Evolutionary conservation across 2,329 filamentous ascomycete genomes (phyloP).

Genomic region (Trichoderma sp.): DNA sequence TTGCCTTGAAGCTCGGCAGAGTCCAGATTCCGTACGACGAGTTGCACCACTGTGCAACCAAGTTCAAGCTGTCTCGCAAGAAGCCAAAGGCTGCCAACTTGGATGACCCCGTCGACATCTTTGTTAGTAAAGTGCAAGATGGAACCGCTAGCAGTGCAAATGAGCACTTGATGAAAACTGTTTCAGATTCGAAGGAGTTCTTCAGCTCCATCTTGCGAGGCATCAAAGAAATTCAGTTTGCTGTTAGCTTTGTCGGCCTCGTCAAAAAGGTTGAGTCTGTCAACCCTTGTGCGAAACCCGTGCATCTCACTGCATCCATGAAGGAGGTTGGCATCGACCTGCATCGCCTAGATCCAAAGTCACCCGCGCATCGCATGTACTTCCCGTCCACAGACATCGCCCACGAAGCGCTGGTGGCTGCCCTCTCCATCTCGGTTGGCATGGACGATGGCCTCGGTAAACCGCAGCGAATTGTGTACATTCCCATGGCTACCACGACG

Average conservation of each 20-base stretch:
- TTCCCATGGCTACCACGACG: constrained; percentile 96
- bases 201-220: constrained; percentile 84
- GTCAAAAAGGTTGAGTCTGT: constrained; percentile 74
- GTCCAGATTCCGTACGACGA: constrained; percentile 91
- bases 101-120: constrained; percentile 56
- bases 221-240: constrained; percentile 95
- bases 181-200: constrained; percentile 92
- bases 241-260: constrained; percentile 84
- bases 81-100: constrained; percentile 35
- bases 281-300: constrained; percentile 64
- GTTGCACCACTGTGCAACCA: constrained; percentile 60
- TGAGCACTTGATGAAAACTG: constrained; percentile 72
- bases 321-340: constrained; percentile 95
- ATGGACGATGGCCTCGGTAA: constrained; percentile 86
- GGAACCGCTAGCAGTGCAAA: constrained; percentile 64
- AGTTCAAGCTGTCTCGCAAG: constrained; percentile 48
- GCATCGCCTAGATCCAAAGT: constrained; percentile 85
- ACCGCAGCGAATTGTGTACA: constrained; percentile 83
- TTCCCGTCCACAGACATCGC: constrained; percentile 90
- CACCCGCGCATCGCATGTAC: constrained; percentile 96
- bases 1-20: constrained; percentile 86
- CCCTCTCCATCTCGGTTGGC: constrained; percentile 87
- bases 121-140: constrained; percentile 64
- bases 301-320: constrained; percentile 85
- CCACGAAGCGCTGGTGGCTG: constrained; percentile 89